Evolutionary conservation across 1,284 basidiomycete species (phyloP), one percentile per base, ranked within the genome.

Genomic region (Rhodofomes roseus): DNA sequence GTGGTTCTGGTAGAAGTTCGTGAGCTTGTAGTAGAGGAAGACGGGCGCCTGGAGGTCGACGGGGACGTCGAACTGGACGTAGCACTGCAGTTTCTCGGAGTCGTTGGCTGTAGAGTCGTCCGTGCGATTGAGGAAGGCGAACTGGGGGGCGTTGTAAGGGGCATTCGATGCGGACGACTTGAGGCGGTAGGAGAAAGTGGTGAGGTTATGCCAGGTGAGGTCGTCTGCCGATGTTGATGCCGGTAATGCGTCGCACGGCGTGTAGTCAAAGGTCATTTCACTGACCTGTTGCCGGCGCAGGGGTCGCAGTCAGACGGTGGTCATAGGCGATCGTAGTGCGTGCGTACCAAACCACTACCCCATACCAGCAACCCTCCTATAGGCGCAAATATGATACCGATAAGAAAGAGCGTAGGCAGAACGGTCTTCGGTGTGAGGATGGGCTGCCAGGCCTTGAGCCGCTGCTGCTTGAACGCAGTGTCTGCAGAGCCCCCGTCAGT

Each of bases 381-480:
- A 59, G 96, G 96, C 1, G 94, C 96, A 72, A 99, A 99, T 67
- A 98, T 78, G 67, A 98, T 81, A 54, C 93, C 96, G 68, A 98
- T 87, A 69, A 98, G 86, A 76, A 99, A 97, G 56, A 99, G 85
- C 1, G 95, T 96, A 5, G 97, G 97, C 12, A 99, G 83, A 16
- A 99, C 97, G 1, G 95, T 96, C 75, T 95, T 95, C 2, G 97
- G 97, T 0, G 96, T 98, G 44, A 99, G 83, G 72, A 99, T 98
- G 20, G 97, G 97, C 81, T 99, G 97, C 97, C 97, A 99, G 69
- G 97, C 97, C 79, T 98, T 98, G 71, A 99, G 85, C 59, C 97
- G 92, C 77, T 99, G 97, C 75, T 99, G 97, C 79, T 98, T 98
- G 86, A 98, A 98, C 48, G 96, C 96, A 55, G 96, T 99, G 77